Evolutionary conservation across 164 flowering plant genomes (phyloP).

Genomic region (Hamamelis virginiana): DNA sequence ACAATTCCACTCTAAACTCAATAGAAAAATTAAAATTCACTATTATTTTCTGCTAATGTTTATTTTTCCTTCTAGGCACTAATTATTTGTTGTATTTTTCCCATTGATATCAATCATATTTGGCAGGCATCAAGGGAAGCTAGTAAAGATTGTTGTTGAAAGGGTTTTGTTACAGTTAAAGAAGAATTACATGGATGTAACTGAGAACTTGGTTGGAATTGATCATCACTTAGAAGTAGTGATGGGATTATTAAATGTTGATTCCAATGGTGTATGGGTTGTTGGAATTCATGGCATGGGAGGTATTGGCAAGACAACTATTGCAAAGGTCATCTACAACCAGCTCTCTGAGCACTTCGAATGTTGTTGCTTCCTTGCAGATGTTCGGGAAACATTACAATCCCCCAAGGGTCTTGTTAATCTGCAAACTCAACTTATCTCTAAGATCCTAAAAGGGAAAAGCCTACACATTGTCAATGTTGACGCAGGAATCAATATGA

Average conservation of each 20-base stretch:
- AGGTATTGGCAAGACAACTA: slow-evolving; percentile 6
- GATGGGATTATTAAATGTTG: neutral
- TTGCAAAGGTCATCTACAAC: slow-evolving; percentile 1
- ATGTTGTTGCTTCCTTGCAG: neutral
- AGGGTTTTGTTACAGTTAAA: too few species aligned
- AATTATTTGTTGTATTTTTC: too few species aligned
- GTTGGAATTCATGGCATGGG: neutral
- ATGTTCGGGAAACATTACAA: slow-evolving; percentile 1
- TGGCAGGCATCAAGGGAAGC: too few species aligned
- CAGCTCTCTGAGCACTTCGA: neutral
- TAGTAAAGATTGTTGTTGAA: too few species aligned
- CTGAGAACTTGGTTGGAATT: neutral
- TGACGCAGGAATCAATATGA: neutral
- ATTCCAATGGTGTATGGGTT: neutral
- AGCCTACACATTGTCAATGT: neutral
- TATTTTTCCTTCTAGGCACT: too few species aligned
- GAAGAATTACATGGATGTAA: too few species aligned
- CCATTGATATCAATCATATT: too few species aligned
- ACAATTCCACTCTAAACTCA: too few species aligned
- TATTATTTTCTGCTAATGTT: too few species aligned
- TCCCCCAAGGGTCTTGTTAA: neutral
- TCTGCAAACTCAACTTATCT: neutral
- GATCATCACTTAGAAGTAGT: neutral
- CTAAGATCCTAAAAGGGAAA: neutral
- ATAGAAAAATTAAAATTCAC: too few species aligned